phyloP scores from a whole-genome alignment of 2,329 filamentous ascomycete genomes.

The Davidsoniella australis region DNA sequence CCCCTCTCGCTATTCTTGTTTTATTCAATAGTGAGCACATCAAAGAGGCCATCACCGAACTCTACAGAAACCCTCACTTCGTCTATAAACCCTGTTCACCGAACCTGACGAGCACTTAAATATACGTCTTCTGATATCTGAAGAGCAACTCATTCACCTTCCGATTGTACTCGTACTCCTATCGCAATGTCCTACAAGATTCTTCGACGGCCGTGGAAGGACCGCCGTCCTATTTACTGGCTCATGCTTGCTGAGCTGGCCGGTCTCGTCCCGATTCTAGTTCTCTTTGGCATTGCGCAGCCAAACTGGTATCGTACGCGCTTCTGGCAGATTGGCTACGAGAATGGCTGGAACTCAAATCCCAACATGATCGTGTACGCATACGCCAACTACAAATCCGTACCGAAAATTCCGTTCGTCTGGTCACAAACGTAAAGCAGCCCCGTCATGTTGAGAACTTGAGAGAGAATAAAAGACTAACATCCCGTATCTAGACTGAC shows the following conservation, averaged over 20 bases:
- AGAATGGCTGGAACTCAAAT: constrained; percentile 58
- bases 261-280: constrained; percentile 46
- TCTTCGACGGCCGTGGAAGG: constrained; percentile 41
- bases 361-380: constrained; percentile 54
- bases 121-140: not conserved
- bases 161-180: not conserved
- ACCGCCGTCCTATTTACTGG: constrained; percentile 39
- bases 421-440: constrained; percentile 54
- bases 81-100: not conserved
- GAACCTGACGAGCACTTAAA: not conserved
- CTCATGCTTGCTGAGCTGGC: constrained; percentile 50
- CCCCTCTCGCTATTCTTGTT: not conserved
- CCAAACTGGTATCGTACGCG: constrained; percentile 55
- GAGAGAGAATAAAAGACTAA: constrained; percentile 10
- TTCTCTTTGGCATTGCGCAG: constrained; percentile 56
- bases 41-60: no score
- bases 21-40: not conserved
- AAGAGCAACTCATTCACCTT: not conserved
- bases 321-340: constrained; percentile 56
- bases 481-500: constrained; percentile 37
- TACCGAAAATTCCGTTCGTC: constrained; percentile 47
- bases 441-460: constrained; percentile 5
- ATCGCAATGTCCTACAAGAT: constrained; percentile 28
- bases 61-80: not conserved
- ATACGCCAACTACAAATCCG: constrained; percentile 50